Evolutionary conservation across 352 stramenopile genomes (phyloP).

Genomic region (Globisporangium cederbergense): DNA sequence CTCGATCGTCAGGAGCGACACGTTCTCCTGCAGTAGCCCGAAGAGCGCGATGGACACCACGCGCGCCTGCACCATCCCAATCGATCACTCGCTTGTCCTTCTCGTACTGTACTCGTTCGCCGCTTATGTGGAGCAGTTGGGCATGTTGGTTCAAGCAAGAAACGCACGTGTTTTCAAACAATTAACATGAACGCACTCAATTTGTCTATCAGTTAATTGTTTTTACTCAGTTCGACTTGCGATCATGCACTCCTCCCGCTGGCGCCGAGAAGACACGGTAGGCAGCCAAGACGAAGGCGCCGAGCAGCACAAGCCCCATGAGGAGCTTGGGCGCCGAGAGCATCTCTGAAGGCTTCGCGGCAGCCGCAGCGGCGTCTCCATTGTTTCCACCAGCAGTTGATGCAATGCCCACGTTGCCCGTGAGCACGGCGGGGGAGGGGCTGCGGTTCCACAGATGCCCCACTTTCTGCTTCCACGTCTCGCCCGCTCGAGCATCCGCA

Average conservation of each 20-base stretch:
- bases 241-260: conserved; percentile 6
- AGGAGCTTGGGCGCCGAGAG: conserved; percentile 36
- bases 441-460: conserved; percentile 55
- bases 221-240: conserved; percentile 33
- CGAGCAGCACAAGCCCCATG: conserved; percentile 41
- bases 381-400: background rate
- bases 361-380: background rate
- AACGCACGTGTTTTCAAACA: conserved; percentile 2
- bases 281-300: conserved; percentile 33
- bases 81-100: background rate
- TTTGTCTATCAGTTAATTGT: conserved; percentile 10
- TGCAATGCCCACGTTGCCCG: background rate
- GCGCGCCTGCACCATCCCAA: conserved; percentile 31
- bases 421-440: conserved; percentile 17
- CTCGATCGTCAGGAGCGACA: conserved; percentile 68
- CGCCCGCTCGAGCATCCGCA: conserved; percentile 24
- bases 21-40: conserved; percentile 73
- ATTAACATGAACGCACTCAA: background rate
- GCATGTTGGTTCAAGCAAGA: background rate
- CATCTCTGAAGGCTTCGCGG: conserved; percentile 15
- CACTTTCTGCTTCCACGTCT: conserved; percentile 65
- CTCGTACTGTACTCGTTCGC: background rate
- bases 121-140: background rate
- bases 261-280: conserved; percentile 38
- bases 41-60: conserved; percentile 67